A percentile compares a stretch with the other conserved stretches of the same genome.
Evolutionary conservation across 768 basidiomycete species (phyloP).

Genomic region (Psilocybe tampanensis): DNA sequence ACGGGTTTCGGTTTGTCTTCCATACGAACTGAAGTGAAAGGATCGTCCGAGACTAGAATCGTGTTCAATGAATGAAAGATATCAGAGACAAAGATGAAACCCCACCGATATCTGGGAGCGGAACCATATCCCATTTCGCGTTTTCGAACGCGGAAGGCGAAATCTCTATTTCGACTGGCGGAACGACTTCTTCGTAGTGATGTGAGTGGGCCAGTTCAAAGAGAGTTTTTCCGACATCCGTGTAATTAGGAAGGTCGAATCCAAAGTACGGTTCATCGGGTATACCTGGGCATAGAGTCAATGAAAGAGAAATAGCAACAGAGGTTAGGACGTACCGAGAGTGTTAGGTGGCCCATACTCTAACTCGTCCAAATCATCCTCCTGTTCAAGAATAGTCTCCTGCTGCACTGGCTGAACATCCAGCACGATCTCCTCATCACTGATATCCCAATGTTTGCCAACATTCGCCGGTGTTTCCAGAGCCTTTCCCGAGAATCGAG

Average conservation of each 20-base stretch:
- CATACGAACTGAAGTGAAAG: conserved; percentile 17
- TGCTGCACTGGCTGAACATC: conserved; percentile 27
- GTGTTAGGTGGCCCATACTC: conserved; percentile 57
- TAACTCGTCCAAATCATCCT: conserved; percentile 45
- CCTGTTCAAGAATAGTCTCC: conserved; percentile 29
- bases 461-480: conserved; percentile 70
- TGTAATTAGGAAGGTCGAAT: conserved; percentile 47
- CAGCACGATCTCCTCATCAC: conserved; percentile 45
- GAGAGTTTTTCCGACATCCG: conserved; percentile 38
- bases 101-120: conserved; percentile 31
- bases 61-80: background rate
- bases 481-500: conserved; percentile 46
- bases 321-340: conserved; percentile 28
- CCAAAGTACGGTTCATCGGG: conserved; percentile 46
- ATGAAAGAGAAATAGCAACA: background rate
- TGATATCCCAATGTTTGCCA: conserved; percentile 79
- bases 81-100: background rate
- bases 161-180: conserved; percentile 32
- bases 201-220: conserved; percentile 35
- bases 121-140: conserved; percentile 30
- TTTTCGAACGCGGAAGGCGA: conserved; percentile 22
- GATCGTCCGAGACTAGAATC: conserved; percentile 19
- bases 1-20: background rate
- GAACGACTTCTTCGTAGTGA: conserved; percentile 30
- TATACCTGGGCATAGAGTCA: conserved; percentile 31